A percentile compares a stretch with the other conserved stretches of the same genome.
These are phyloP conservation scores for Penicillium sp. DNA, from an alignment of 2,329 filamentous ascomycete species.

Conservation along the genomic window DNA sequence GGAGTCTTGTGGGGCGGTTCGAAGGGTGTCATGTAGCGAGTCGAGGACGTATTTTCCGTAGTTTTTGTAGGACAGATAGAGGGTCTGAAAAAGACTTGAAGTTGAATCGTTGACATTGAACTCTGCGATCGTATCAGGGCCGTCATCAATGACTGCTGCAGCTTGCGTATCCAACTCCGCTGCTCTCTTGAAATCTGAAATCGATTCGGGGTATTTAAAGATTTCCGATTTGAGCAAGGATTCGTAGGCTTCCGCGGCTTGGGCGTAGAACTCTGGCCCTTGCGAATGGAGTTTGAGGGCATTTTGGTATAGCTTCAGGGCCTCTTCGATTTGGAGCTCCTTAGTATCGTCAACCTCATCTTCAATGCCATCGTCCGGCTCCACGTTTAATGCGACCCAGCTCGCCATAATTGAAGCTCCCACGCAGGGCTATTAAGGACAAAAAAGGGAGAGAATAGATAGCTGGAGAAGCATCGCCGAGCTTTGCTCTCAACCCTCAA, in stretches of 20 bases:
- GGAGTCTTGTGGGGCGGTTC: conserved; percentile 14
- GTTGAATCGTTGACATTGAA: conserved; percentile 69
- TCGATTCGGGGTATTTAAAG: conserved; percentile 85
- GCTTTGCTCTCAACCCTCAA: neutral
- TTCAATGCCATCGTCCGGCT: conserved; percentile 85
- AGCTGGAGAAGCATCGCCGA: conserved; percentile 23
- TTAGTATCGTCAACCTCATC: conserved; percentile 94
- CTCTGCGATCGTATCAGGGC: conserved; percentile 40
- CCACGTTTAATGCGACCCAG: conserved; percentile 89
- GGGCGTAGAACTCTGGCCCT: conserved; percentile 71
- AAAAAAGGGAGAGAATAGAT: neutral
- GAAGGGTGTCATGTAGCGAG: conserved; percentile 57
- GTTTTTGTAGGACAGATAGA: conserved; percentile 95
- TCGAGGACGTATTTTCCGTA: conserved; percentile 92
- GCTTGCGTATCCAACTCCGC: conserved; percentile 48
- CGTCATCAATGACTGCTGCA: conserved; percentile 17
- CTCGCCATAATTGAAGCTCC: conserved; percentile 48
- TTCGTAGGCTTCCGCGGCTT: conserved; percentile 79
- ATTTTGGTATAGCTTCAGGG: conserved; percentile 88
- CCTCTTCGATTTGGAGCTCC: conserved; percentile 96
- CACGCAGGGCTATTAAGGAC: conserved; percentile 7
- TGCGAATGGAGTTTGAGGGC: conserved; percentile 90
- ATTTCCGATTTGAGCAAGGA: conserved; percentile 88
- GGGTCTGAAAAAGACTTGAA: conserved; percentile 79
- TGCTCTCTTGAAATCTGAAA: conserved; percentile 77